Percentiles rank a stretch among this genome's conserved stretches.
Conservation (phyloP, 352 stramenopile genomes). For the Phytophthora sojae region DNA sequence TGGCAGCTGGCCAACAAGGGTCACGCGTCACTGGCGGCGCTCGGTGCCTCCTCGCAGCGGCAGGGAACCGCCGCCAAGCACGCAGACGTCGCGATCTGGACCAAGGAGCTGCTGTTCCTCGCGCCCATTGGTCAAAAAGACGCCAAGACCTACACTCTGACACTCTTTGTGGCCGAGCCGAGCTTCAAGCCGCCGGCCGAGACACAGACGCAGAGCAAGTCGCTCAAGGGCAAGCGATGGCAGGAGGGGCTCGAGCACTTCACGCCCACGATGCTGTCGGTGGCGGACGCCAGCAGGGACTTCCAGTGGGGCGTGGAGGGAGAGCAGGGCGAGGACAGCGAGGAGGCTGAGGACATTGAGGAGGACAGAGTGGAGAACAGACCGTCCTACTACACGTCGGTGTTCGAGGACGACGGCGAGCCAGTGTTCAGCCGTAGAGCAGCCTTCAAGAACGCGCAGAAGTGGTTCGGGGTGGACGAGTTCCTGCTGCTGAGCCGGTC, state of each 20-base stretch:
- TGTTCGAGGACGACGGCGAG: constrained; percentile 33
- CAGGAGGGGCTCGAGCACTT: constrained; percentile 77
- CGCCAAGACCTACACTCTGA: constrained; percentile 54
- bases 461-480: constrained; percentile 79
- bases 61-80: background rate
- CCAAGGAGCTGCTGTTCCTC: constrained; percentile 44
- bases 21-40: constrained; percentile 48
- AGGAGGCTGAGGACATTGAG: constrained; percentile 1
- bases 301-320: constrained; percentile 41
- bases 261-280: constrained; percentile 79
- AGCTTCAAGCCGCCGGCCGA: background rate
- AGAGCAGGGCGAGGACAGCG: constrained; percentile 2
- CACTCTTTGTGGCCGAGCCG: constrained; percentile 46
- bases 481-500: constrained; percentile 68
- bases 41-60: background rate
- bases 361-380: background rate
- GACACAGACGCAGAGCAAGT: background rate
- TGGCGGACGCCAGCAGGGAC: constrained; percentile 60
- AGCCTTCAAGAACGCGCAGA: constrained; percentile 52
- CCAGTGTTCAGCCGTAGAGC: constrained; percentile 32
- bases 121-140: constrained; percentile 10
- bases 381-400: constrained; percentile 20
- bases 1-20: constrained; percentile 78
- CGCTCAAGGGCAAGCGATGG: constrained; percentile 55
- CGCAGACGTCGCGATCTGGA: constrained; percentile 41